Percentiles rank a stretch among this genome's conserved stretches.
Conservation (phyloP, 768 basidiomycete species). For the Mycena venus region DNA sequence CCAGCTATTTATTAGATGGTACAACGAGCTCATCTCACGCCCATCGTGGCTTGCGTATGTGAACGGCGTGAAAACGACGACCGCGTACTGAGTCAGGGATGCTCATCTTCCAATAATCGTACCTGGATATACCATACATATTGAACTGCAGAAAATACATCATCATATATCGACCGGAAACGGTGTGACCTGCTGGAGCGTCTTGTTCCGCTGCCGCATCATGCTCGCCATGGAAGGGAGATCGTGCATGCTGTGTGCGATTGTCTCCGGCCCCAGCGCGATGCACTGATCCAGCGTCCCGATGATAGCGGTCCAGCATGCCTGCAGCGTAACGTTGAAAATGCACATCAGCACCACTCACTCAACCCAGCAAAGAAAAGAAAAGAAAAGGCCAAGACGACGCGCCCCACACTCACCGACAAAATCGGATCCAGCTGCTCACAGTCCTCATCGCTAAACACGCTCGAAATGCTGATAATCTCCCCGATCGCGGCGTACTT, state of each 20-base stretch:
- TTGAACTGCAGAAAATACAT: not conserved
- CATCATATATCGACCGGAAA: slow-evolving; percentile 2
- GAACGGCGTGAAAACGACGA: not conserved
- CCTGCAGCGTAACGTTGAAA: too few species aligned
- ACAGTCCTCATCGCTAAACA: slow-evolving; percentile 14
- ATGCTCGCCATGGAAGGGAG: slow-evolving; percentile 7
- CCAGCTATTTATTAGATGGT: not conserved
- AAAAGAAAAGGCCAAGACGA: not conserved
- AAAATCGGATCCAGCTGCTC: not conserved
- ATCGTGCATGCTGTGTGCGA: not conserved
- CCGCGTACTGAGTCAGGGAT: not conserved
- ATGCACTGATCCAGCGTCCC: not conserved
- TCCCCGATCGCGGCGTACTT: slow-evolving; percentile 1
- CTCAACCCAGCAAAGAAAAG: too few species aligned
- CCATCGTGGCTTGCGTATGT: slow-evolving; percentile 11
- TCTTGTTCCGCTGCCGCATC: not conserved
- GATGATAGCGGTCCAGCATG: slow-evolving; percentile 9
- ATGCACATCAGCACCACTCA: too few species aligned
- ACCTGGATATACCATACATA: too few species aligned
- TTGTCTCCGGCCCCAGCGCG: not conserved
- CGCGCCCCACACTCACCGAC: too few species aligned
- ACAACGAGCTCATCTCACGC: not conserved
- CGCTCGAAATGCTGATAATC: slow-evolving; percentile 7
- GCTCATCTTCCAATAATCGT: too few species aligned
- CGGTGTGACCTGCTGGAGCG: slow-evolving; percentile 3